phyloP scores from a whole-genome alignment of 169 alveolate genomes.

The Plasmodium adleri region DNA sequence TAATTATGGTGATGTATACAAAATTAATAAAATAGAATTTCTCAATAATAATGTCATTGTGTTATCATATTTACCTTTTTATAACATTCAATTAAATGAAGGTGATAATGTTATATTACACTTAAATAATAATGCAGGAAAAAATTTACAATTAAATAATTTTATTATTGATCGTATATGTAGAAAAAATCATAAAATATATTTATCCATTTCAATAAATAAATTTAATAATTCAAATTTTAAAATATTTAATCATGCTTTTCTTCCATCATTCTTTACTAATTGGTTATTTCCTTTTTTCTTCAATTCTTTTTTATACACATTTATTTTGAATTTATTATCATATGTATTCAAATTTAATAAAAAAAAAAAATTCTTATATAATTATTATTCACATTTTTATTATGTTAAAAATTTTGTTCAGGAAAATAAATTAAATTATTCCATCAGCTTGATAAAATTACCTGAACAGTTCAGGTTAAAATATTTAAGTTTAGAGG shows the following conservation, averaged over 20 bases:
- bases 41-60: slow-evolving; percentile 3
- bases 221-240: too few species aligned
- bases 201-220: slow-evolving; percentile 16
- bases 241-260: too few species aligned
- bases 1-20: slow-evolving; percentile 10
- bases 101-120: slow-evolving; percentile 5
- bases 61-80: slow-evolving; percentile 25
- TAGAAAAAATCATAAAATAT: slow-evolving; percentile 11
- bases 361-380: too few species aligned
- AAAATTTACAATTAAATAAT: not conserved
- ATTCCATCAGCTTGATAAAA: slow-evolving; percentile 23
- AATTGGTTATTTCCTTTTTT: too few species aligned
- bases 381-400: not conserved
- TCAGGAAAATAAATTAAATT: slow-evolving; percentile 11
- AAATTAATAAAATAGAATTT: slow-evolving; percentile 42
- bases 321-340: too few species aligned
- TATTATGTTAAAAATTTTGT: slow-evolving; percentile 3
- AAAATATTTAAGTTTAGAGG: slow-evolving; percentile 38
- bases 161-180: slow-evolving; percentile 24
- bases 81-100: slow-evolving; percentile 35
- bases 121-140: not conserved
- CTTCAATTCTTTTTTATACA: too few species aligned
- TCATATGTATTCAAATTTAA: too few species aligned
- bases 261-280: too few species aligned
- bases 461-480: slow-evolving; percentile 23